These are phyloP conservation scores for Exophiala dermatitidis DNA, from an alignment of 2,329 filamentous ascomycete genomes.

Conservation along the genomic window DNA sequence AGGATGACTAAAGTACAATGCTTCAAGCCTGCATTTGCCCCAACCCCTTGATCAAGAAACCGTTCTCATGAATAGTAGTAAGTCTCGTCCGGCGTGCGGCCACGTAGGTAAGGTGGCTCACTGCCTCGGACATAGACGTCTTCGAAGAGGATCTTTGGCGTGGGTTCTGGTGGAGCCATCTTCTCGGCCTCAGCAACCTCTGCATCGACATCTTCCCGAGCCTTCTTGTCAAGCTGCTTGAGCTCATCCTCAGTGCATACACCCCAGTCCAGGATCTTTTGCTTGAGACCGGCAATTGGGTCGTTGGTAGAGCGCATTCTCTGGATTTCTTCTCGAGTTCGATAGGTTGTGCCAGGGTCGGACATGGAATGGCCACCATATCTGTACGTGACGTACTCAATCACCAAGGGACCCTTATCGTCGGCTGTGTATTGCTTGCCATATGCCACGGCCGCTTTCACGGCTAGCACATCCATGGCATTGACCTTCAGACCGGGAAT, in stretches of 20 bases:
- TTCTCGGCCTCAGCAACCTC: constrained; percentile 87
- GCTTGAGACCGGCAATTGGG: constrained; percentile 94
- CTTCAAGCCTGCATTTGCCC: background rate
- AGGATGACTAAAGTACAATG: background rate
- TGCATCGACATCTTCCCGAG: constrained; percentile 72
- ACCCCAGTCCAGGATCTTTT: constrained; percentile 94
- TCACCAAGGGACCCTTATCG: constrained; percentile 87
- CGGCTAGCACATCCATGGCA: constrained; percentile 97
- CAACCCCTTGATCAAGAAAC: background rate
- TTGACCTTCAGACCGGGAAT: constrained; percentile 99
- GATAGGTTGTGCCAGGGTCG: constrained; percentile 97
- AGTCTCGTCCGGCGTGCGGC: constrained; percentile 85
- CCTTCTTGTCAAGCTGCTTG: constrained; percentile 92
- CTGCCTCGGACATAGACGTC: constrained; percentile 88
- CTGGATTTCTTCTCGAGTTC: constrained; percentile 98
- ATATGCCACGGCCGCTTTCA: constrained; percentile 92
- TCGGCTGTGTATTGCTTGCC: constrained; percentile 77
- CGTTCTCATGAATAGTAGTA: constrained; percentile 57
- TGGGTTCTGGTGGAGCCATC: constrained; percentile 74
- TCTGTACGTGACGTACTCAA: constrained; percentile 98
- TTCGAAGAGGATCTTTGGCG: constrained; percentile 79
- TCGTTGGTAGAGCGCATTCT: constrained; percentile 99
- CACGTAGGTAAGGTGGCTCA: constrained; percentile 82
- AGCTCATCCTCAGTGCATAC: constrained; percentile 89
- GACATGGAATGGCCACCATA: constrained; percentile 99